Evolutionary conservation across 805 yeast genomes (phyloP), one percentile per base, ranked within the genome.

Genomic region (Metschnikowia kofuensis): DNA sequence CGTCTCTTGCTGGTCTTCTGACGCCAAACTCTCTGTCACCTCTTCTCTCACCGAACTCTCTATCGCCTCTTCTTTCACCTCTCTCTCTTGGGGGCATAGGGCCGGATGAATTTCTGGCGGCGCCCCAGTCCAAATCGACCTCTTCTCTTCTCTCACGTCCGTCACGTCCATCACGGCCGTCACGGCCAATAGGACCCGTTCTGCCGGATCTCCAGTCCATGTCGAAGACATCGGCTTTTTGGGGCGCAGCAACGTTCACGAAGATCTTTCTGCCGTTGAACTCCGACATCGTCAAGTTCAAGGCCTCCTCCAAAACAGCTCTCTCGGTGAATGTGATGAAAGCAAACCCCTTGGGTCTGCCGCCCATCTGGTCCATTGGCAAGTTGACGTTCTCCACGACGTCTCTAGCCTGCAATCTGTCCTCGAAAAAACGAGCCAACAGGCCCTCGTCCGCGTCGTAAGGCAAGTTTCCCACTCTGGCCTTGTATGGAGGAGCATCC

Each of bases 401-500:
- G 46, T 66, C 74, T 35, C 67, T 67, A 21, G 75, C 71, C 57
- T 79, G 83, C 60, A 72, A 70, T 55, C 82, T 74, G 50, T 78
- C 80, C 58, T 79, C 84, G 49, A 87, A 78, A 75, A 85, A 86
- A 27, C 77, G 79, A 45, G 67, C 72, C 50, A 87, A 74, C 45
- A 75, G 79, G 35, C 75, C 82, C 67, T 92, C 97, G 41, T 75
- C 68, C 40, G 81, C 79, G 50, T 87, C 91, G 84, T 87, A 86
- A 51, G 96, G 89, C 63, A 94, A 80, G 72, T 91, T 90, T 64
- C 82, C 81, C 57, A 92, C 77, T 66, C 89, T 82, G n/a, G 96
- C 97, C 61, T 87, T 85, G 77, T 70, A 94, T 47, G 99, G 99
- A 15, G 97, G 90, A 45, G 72, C 78, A 60, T 89, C 92, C 40